Evolutionary conservation across 306 rosid genomes (phyloP), one percentile per base, ranked within the genome.

Genomic region (Comarum palustre): DNA sequence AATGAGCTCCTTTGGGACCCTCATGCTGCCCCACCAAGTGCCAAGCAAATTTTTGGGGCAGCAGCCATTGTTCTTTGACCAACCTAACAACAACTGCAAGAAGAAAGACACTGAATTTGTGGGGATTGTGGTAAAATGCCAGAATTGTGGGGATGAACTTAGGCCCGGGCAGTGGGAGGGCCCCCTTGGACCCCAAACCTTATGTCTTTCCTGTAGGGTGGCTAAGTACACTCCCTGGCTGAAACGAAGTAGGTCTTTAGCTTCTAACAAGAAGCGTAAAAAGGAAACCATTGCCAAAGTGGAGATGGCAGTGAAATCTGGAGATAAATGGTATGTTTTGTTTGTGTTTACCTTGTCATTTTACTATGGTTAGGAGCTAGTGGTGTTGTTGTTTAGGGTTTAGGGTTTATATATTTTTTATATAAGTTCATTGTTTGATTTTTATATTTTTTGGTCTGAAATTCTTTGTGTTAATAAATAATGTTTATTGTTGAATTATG

Each of bases 381-480:
- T 22, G 12, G 69, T 50, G 41, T 64, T 64, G 47, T 22, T 64
- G n/a, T n/a, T n/a, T n/a, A n/a, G n/a, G n/a, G n/a, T n/a, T n/a
- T n/a, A n/a, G n/a, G n/a, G n/a, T n/a, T n/a, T n/a, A n/a, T n/a
- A n/a, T n/a, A n/a, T n/a, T n/a, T n/a, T n/a, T n/a, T n/a, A n/a
- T n/a, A n/a, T n/a, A 54, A 73, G 54, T 68, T 77, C 41, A 38
- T 38, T 38, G 0, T 6, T 34, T 34, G 4, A 6, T 38, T 6
- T 38, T 38, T 38, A 38, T 38, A 38, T 38, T 38, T 38, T 34
- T 34, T 34, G 38, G 38, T 34, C 7, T 34, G 38, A 34, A 34
- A 6, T 34, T 34, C 51, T 81, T 73, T 75, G 45, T 73, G 59
- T 58, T 67, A 73, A 75, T 66, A 20, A 46, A 51, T 68, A 66